Conservation (phyloP, 2,329 filamentous ascomycete genomes). For the Alternaria brassicicola region DNA sequence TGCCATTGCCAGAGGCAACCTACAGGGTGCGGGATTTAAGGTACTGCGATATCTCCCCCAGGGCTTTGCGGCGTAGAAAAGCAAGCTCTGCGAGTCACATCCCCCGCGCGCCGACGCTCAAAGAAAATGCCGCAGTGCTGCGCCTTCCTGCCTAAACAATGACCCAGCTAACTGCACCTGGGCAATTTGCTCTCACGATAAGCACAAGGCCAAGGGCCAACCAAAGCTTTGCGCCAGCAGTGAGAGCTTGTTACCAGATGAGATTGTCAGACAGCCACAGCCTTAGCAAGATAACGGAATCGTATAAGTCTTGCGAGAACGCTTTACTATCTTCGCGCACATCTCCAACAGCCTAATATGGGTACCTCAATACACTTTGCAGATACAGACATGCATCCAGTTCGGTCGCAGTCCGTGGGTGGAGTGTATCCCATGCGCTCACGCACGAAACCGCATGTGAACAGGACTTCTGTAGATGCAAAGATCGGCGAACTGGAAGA, state of each 20-base stretch:
- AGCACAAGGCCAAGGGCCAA: constrained; percentile 26
- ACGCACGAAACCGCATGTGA: constrained; percentile 24
- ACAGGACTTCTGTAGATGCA: constrained; percentile 62
- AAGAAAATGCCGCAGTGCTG: constrained; percentile 16
- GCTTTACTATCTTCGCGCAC: background rate
- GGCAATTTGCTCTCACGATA: constrained; percentile 23
- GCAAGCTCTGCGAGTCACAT: background rate
- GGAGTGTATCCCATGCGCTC: constrained; percentile 34
- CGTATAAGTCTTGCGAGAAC: constrained; percentile 22
- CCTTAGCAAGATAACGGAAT: constrained; percentile 17
- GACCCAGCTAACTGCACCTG: constrained; percentile 19
- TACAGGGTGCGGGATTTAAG: background rate
- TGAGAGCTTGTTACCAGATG: constrained; percentile 30
- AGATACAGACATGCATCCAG: constrained; percentile 14
- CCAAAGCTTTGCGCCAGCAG: constrained; percentile 15
- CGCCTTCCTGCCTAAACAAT: constrained; percentile 19
- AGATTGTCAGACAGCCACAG: constrained; percentile 19
- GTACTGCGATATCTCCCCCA: background rate
- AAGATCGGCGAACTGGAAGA: constrained; percentile 57
- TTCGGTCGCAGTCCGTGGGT: constrained; percentile 23
- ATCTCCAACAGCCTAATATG: constrained; percentile 17
- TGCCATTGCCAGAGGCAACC: background rate
- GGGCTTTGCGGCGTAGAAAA: background rate
- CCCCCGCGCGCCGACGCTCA: background rate
- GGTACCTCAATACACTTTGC: constrained; percentile 35